Conservation (phyloP, 805 yeast species). For the Lipomyces starkeyi region DNA sequence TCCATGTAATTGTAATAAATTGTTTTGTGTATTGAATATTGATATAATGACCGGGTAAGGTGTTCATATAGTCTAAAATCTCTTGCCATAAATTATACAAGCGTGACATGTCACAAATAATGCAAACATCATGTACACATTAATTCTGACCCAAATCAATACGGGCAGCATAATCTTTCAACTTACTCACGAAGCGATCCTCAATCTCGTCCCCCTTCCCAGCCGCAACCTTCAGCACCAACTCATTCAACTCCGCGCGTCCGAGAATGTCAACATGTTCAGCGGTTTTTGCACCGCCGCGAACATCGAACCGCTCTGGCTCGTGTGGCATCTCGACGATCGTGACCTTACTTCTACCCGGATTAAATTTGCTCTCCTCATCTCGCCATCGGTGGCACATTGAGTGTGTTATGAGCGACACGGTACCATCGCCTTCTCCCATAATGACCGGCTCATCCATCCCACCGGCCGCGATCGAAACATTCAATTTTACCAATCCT, state of each 20-base stretch:
- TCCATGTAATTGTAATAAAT: not conserved
- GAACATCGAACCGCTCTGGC: slow-evolving; percentile 89
- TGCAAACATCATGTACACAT: not conserved
- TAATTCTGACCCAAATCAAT: slow-evolving; percentile 53
- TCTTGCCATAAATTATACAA: not conserved
- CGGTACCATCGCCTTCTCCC: slow-evolving; percentile 97
- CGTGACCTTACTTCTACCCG: slow-evolving; percentile 73
- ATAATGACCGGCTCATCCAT: slow-evolving; percentile 65
- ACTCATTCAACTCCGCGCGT: slow-evolving; percentile 87
- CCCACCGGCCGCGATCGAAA: slow-evolving; percentile 65
- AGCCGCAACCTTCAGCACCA: slow-evolving; percentile 78
- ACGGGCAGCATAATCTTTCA: slow-evolving; percentile 64
- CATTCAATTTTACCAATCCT: slow-evolving; percentile 59
- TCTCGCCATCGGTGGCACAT: slow-evolving; percentile 93
- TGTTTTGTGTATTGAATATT: not conserved
- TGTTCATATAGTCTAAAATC: not conserved
- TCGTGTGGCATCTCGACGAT: slow-evolving; percentile 91
- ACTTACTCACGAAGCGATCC: slow-evolving; percentile 61
- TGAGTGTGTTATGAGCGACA: slow-evolving; percentile 81
- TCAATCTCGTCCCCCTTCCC: slow-evolving; percentile 76
- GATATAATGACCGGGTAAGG: not conserved
- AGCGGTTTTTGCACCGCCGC: slow-evolving; percentile 97
- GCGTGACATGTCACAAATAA: not conserved
- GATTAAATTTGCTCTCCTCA: slow-evolving; percentile 68
- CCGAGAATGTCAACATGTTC: slow-evolving; percentile 98